Conservation (phyloP, 208 protist species). For the Wallacemonas sp. region DNA sequence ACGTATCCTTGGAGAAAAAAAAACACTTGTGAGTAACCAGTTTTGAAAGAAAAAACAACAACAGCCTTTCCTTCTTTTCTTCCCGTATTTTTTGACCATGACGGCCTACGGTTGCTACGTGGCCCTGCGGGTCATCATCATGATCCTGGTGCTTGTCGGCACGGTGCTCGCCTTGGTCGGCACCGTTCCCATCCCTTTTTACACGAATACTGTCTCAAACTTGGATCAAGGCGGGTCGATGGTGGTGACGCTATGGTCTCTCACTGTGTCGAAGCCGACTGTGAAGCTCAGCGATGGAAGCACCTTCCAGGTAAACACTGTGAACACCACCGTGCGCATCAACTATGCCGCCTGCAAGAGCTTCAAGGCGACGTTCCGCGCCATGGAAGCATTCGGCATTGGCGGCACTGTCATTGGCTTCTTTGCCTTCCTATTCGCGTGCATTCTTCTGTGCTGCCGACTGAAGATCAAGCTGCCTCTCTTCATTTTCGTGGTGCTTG, state of each 20-base stretch:
- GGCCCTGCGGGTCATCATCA: conserved; percentile 34
- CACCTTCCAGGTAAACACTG: conserved; percentile 13
- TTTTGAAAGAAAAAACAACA: neutral
- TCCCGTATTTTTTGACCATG: neutral
- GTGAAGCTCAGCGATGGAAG: conserved; percentile 17
- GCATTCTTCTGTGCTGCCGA: conserved; percentile 37
- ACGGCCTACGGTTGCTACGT: conserved; percentile 16
- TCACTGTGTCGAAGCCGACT: conserved; percentile 19
- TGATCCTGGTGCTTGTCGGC: conserved; percentile 29
- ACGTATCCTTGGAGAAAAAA: too few relatives aligned
- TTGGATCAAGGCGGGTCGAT: conserved; percentile 32
- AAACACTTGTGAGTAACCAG: too few relatives aligned
- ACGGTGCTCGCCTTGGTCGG: conserved; percentile 43
- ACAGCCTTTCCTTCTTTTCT: neutral
- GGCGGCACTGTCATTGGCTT: conserved; percentile 42
- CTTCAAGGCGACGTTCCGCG: conserved; percentile 38
- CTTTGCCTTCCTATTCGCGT: conserved; percentile 39
- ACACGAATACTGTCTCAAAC: conserved; percentile 21
- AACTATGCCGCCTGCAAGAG: conserved; percentile 45
- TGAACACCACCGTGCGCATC: conserved; percentile 28
- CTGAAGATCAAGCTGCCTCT: conserved; percentile 53
- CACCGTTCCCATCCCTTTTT: conserved; percentile 38
- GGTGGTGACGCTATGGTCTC: conserved; percentile 35
- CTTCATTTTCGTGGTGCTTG: conserved; percentile 47
- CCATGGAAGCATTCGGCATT: conserved; percentile 47